Percentiles rank a stretch among this genome's conserved stretches.
phyloP scores from a whole-genome alignment of 805 yeast genomes.

The Spathaspora sp. region DNA sequence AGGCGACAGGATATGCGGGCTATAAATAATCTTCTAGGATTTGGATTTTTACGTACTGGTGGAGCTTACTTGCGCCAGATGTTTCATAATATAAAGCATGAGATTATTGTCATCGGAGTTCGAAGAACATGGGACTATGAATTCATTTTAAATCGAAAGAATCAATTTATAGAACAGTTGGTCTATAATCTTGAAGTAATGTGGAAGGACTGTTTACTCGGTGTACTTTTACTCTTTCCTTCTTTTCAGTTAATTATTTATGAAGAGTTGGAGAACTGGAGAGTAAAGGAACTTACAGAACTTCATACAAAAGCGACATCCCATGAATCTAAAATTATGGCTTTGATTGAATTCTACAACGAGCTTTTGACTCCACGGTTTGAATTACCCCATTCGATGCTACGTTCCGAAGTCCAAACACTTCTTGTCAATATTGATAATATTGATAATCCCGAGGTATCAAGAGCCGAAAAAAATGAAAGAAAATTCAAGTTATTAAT shows the following conservation, averaged over 20 bases:
- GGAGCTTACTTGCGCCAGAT: not conserved
- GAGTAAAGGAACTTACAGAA: conserved; percentile 13
- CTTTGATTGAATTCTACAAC: conserved; percentile 9
- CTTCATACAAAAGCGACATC: conserved; percentile 8
- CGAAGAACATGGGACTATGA: conserved; percentile 22
- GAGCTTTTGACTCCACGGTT: conserved; percentile 4
- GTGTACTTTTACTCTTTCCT: conserved; percentile 14
- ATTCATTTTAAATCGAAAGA: conserved; percentile 8
- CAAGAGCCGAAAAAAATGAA: not conserved
- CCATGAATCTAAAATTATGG: conserved; percentile 6
- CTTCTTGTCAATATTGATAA: not conserved
- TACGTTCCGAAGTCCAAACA: not conserved
- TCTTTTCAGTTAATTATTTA: conserved; percentile 10
- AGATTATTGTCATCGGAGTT: conserved; percentile 12
- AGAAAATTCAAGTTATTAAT: conserved; percentile 2
- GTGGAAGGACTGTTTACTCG: conserved; percentile 17
- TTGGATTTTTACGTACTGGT: not conserved
- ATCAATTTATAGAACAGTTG: conserved; percentile 4
- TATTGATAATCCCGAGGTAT: not conserved
- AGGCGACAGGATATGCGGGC: not conserved
- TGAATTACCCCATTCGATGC: conserved; percentile 4
- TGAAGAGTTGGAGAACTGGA: conserved; percentile 14
- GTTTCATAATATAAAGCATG: conserved; percentile 5
- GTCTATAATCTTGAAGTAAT: conserved; percentile 11
- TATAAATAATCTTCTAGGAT: not conserved